Evolutionary conservation across 495 filamentous ascomycete genomes (phyloP), one percentile per base, ranked within the genome.

Genomic region (Penicillium pancosmium): DNA sequence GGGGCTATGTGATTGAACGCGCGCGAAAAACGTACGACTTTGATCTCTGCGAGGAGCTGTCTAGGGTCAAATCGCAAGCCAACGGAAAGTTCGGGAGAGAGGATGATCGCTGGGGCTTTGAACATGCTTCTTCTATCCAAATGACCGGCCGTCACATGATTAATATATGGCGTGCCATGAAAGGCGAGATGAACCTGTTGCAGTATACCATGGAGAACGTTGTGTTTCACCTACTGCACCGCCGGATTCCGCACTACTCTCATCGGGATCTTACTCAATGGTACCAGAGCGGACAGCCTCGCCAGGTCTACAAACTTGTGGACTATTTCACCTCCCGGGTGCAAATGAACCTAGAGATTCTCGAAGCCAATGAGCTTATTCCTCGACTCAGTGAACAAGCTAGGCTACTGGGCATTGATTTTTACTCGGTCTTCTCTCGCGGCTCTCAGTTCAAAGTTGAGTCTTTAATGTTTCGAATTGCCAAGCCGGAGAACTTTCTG

Each of bases 391-490:
- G 93, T 69, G 94, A 98, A 71, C 94, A 98, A 66, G 94, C 94
- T 13, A 84, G 95, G 46, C 78, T 98, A 33, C 83, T 98, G 19
- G 94, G 94, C 0, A 89, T 98, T 2, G 94, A 98, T 73, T 98
- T 98, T 73, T 93, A 91, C 70, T 95, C 92, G 0, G 93, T 98
- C 49, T 93, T 96, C 68, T 90, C 89, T 15, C 84, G 94, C 35
- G 95, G 94, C 25, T 97, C 92, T 8, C 94, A 98, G 68, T 97
- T 96, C 80, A 98, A 98, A 68, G 94, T 98, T 44, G 94, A 98
- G 75, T 96, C 92, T 2, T 84, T 97, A 61, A 98, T 98, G 94
- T 97, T 98, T 64, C 86, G 94, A 51, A 97, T 98, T 62, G 95
- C 93, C 47, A 98, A 98, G 70, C 91, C 94, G 0, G 94, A 98